Conservation (phyloP, 306 rosid genomes). For the Albizia julibrissin region DNA sequence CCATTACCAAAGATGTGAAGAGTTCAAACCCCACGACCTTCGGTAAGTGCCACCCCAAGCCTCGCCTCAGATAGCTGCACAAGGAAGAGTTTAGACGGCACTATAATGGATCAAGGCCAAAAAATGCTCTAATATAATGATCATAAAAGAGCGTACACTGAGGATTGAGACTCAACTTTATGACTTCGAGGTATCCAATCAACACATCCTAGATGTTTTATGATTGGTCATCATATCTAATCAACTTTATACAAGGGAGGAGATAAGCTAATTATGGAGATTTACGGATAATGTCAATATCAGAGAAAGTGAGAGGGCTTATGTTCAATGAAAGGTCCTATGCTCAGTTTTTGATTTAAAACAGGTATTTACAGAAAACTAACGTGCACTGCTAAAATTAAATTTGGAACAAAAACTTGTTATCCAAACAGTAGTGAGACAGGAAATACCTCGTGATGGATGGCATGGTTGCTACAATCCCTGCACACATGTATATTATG, state of each 20-base stretch:
- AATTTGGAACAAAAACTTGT: constrained; percentile 3
- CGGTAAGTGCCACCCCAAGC: constrained; percentile 89
- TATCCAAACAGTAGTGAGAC: constrained; percentile 12
- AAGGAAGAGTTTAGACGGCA: constrained; percentile 29
- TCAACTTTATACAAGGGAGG: background rate
- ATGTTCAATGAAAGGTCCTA: background rate
- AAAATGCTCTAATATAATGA: background rate
- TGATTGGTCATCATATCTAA: constrained; percentile 15
- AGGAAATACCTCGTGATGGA: constrained; percentile 82
- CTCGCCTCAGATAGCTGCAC: constrained; percentile 89
- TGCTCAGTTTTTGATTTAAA: constrained; percentile 28
- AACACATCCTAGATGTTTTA: background rate
- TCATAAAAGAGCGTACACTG: background rate
- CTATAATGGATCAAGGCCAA: background rate
- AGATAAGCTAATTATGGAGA: background rate
- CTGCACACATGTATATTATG: constrained; percentile 79
- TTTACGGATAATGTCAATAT: constrained; percentile 22
- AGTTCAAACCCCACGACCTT: constrained; percentile 93
- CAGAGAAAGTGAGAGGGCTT: background rate
- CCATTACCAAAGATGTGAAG: constrained; percentile 85
- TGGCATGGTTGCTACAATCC: constrained; percentile 92
- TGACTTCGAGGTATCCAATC: constrained; percentile 8
- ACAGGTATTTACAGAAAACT: background rate
- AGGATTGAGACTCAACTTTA: constrained; percentile 1
- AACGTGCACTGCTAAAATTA: background rate